These are phyloP conservation scores for Quercus parvula DNA, from an alignment of 306 rosid species.

Conservation along the genomic window DNA sequence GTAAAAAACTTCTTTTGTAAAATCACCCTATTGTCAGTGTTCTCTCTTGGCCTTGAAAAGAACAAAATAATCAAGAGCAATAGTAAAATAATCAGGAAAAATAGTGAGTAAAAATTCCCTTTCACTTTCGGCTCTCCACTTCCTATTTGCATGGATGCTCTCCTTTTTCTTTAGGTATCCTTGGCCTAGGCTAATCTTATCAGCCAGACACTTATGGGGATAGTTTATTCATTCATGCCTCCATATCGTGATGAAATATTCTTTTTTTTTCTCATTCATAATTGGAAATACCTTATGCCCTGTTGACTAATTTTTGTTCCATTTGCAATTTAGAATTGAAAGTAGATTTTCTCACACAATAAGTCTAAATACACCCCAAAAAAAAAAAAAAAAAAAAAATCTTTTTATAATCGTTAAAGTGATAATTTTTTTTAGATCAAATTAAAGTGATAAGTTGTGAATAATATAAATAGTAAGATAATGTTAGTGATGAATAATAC, in stretches of 20 bases:
- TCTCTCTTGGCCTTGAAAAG: neutral
- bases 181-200: neutral
- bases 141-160: neutral
- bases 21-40: neutral
- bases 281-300: neutral
- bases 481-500: too few species aligned
- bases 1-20: too few species aligned
- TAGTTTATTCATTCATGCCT: neutral
- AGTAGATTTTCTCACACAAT: neutral
- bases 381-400: too few species aligned
- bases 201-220: neutral
- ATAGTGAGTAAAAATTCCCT: neutral
- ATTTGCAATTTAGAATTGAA: neutral
- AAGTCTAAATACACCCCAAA: too few species aligned
- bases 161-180: neutral
- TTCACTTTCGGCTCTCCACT: neutral
- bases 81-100: neutral
- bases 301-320: neutral
- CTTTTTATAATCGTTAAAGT: too few species aligned
- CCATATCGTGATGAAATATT: neutral
- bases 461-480: too few species aligned
- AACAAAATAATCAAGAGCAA: neutral
- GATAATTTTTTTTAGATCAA: too few species aligned
- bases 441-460: too few species aligned
- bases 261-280: neutral